Evolutionary conservation across 257 asterid species (phyloP).

Genomic region (Gentiana straminea): DNA sequence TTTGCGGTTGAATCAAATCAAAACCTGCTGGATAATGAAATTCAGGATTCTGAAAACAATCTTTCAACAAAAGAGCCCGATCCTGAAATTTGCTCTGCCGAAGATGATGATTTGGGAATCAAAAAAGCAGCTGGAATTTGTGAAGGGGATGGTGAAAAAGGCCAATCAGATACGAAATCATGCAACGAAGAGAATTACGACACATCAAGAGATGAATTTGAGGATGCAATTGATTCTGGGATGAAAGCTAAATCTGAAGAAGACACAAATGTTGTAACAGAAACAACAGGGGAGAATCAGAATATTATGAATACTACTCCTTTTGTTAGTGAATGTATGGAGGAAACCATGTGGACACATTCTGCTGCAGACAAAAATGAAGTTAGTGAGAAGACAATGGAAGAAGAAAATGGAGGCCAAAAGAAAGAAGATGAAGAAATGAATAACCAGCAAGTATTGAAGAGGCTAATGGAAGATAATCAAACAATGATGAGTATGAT

Average conservation of each 20-base stretch:
- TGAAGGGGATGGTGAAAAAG: constrained; percentile 15
- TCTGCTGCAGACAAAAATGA: constrained; percentile 1
- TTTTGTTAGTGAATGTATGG: constrained; percentile 1
- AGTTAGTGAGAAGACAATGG: neutral
- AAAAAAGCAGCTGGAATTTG: neutral
- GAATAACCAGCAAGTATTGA: constrained; percentile 29
- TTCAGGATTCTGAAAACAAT: too few relatives aligned
- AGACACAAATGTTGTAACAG: neutral
- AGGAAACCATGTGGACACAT: neutral
- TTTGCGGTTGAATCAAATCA: too few relatives aligned
- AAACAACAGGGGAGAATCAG: neutral
- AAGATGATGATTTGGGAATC: neutral
- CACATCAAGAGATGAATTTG: neutral
- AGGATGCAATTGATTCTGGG: neutral
- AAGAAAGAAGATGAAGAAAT: constrained; percentile 1
- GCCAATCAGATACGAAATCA: constrained; percentile 14
- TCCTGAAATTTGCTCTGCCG: too few relatives aligned
- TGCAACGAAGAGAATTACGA: neutral
- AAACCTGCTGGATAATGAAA: too few relatives aligned
- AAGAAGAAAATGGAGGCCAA: neutral
- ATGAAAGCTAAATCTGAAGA: neutral
- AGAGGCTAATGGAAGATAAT: constrained; percentile 45
- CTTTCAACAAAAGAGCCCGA: too few relatives aligned
- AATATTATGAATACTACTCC: neutral
- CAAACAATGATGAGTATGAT: constrained; percentile 60